Percentiles rank a stretch among this genome's conserved stretches.
These are phyloP conservation scores for Rubroshorea leprosula DNA, from an alignment of 345 rosid genomes.

Conservation along the genomic window DNA sequence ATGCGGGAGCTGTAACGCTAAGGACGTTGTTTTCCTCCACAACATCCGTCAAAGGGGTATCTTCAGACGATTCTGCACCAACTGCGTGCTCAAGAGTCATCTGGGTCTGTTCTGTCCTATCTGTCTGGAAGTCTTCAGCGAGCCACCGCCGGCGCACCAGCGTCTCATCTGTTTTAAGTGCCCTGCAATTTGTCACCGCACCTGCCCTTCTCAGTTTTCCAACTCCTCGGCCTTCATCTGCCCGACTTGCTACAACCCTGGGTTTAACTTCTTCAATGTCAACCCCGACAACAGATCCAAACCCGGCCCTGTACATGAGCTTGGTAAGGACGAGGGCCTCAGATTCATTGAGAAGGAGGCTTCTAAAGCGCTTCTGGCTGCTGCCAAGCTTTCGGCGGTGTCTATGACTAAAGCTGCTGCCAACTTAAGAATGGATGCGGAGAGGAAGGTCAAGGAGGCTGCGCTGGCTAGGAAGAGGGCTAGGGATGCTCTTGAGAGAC, in stretches of 20 bases:
- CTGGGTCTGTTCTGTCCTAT: conserved; percentile 40
- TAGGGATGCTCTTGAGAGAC: conserved; percentile 35
- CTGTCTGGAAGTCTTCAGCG: conserved; percentile 31
- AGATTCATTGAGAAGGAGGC: conserved; percentile 20
- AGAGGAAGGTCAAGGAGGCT: conserved; percentile 31
- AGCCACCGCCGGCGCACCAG: conserved; percentile 14
- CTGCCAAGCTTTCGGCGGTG: conserved; percentile 36
- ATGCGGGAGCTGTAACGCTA: conserved; percentile 36
- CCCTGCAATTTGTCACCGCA: conserved; percentile 38
- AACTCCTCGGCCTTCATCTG: conserved; percentile 24
- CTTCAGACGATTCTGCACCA: conserved; percentile 41
- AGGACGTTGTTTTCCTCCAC: conserved; percentile 34
- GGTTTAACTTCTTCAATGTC: conserved; percentile 28
- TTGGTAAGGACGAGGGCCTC: background rate
- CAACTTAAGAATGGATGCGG: conserved; percentile 29
- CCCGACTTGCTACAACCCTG: conserved; percentile 37
- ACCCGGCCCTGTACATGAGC: background rate
- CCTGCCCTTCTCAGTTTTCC: conserved; percentile 28
- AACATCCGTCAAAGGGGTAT: conserved; percentile 25
- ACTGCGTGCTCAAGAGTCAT: conserved; percentile 44
- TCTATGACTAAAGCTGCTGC: conserved; percentile 29
- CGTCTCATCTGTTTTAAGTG: conserved; percentile 39
- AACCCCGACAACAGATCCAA: conserved; percentile 9
- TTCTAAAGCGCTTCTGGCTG: conserved; percentile 40
- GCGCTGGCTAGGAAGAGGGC: conserved; percentile 38